Conservation (phyloP, 2,329 filamentous ascomycete species). For the Cucurbitaria berberidis region DNA sequence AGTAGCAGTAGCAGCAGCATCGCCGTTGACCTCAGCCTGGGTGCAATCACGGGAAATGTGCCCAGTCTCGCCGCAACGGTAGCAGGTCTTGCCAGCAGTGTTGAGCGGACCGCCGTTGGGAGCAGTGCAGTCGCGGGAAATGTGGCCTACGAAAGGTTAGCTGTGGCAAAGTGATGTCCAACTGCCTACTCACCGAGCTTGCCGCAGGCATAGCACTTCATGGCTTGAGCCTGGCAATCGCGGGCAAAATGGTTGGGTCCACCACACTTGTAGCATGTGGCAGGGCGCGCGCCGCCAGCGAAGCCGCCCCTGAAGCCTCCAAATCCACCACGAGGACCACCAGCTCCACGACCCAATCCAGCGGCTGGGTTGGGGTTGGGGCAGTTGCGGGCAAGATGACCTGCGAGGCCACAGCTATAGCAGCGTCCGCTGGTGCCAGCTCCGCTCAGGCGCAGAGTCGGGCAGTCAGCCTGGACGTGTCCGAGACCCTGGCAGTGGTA, state of each 20-base stretch:
- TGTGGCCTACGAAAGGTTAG: constrained; percentile 66
- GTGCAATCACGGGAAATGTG: constrained; percentile 97
- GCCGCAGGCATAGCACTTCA: constrained; percentile 98
- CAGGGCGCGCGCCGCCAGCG: constrained; percentile 68
- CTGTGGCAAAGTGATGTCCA: neutral
- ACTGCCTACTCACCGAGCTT: constrained; percentile 64
- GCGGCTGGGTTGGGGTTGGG: constrained; percentile 69
- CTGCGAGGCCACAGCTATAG: constrained; percentile 94
- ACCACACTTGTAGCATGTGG: constrained; percentile 73
- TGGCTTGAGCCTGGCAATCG: constrained; percentile 96
- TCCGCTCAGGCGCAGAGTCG: constrained; percentile 87
- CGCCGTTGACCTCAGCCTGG: constrained; percentile 66
- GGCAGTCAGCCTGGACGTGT: constrained; percentile 98
- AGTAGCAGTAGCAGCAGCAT: too few species aligned
- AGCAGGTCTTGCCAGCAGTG: constrained; percentile 97
- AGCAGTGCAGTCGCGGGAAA: constrained; percentile 92
- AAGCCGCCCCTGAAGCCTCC: constrained; percentile 78
- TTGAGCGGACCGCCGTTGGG: constrained; percentile 95
- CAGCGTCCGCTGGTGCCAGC: constrained; percentile 83
- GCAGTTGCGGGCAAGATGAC: constrained; percentile 91
- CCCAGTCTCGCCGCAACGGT: constrained; percentile 92
- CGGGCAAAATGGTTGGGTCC: constrained; percentile 97
- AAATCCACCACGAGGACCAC: constrained; percentile 74
- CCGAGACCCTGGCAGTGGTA: constrained; percentile 99
- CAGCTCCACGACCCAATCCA: constrained; percentile 63